A percentile compares a stretch with the other conserved stretches of the same genome.
Conservation (phyloP, 2,329 filamentous ascomycete species). For the Penicillium sp. region DNA sequence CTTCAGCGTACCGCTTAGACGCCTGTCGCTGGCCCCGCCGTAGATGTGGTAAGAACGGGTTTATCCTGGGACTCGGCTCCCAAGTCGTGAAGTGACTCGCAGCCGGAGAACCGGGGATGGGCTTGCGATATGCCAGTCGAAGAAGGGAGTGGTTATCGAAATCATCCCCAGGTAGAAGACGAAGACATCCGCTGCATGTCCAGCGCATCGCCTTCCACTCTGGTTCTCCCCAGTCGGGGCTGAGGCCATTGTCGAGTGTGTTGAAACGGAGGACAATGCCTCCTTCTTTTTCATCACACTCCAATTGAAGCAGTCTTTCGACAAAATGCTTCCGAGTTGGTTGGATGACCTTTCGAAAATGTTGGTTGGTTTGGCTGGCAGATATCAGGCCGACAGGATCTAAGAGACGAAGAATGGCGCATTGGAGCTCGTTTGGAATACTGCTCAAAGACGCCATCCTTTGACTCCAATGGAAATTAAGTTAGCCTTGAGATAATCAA, state of each 20-base stretch:
- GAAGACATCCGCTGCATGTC: slow-evolving; percentile 12
- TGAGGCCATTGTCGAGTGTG: neutral
- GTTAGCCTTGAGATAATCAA: no score
- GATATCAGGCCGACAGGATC: slow-evolving; percentile 13
- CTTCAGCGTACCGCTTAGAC: neutral
- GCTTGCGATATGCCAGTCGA: slow-evolving; percentile 14
- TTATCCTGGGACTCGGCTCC: neutral
- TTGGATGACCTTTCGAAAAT: slow-evolving; percentile 7
- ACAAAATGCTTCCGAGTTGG: slow-evolving; percentile 7
- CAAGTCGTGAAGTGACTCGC: neutral
- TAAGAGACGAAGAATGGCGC: slow-evolving; percentile 9
- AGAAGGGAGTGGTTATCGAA: slow-evolving; percentile 14
- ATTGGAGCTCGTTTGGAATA: slow-evolving; percentile 10
- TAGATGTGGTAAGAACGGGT: neutral
- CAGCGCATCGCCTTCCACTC: slow-evolving; percentile 13
- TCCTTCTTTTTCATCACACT: slow-evolving; percentile 8
- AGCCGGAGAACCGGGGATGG: slow-evolving; percentile 7
- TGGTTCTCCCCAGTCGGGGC: neutral
- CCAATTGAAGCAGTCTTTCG: slow-evolving; percentile 13
- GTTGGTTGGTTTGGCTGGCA: slow-evolving; percentile 9
- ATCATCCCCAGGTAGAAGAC: slow-evolving; percentile 4
- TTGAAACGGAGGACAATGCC: slow-evolving; percentile 3
- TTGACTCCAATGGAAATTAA: no score
- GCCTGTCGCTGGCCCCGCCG: neutral
- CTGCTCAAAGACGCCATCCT: neutral